Evolutionary conservation across 164 flowering plant genomes (phyloP).

Genomic region (Magnolia changhungtana): DNA sequence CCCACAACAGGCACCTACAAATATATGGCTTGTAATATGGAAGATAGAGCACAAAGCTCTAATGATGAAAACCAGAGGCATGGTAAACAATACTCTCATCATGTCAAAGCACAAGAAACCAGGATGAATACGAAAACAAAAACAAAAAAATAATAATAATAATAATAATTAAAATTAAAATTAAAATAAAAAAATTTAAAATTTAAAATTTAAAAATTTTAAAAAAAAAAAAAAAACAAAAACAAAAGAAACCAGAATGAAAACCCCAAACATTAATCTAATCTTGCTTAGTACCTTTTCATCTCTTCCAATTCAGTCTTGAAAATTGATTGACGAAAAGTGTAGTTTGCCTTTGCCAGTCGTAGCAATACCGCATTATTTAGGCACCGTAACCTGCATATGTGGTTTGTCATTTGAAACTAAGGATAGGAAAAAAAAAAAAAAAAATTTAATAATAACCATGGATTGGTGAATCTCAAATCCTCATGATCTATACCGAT

Average conservation of each 20-base stretch:
- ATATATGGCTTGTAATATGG: no score
- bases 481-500: neutral
- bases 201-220: no score
- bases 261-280: neutral
- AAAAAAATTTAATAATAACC: neutral
- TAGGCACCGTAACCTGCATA: neutral
- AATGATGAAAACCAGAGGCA: no score
- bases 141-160: neutral
- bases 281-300: neutral
- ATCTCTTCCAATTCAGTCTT: conserved; percentile 4
- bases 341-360: conserved; percentile 5
- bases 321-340: neutral
- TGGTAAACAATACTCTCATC: no score
- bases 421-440: neutral
- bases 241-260: neutral
- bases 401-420: neutral
- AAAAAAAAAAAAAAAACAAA: no score
- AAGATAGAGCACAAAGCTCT: no score
- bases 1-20: no score
- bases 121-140: neutral
- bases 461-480: neutral
- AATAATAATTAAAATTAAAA: neutral
- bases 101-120: no score
- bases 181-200: no score
- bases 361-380: neutral